Conservation (phyloP, 2,329 filamentous ascomycete genomes). For the Aspergillus nomiae region DNA sequence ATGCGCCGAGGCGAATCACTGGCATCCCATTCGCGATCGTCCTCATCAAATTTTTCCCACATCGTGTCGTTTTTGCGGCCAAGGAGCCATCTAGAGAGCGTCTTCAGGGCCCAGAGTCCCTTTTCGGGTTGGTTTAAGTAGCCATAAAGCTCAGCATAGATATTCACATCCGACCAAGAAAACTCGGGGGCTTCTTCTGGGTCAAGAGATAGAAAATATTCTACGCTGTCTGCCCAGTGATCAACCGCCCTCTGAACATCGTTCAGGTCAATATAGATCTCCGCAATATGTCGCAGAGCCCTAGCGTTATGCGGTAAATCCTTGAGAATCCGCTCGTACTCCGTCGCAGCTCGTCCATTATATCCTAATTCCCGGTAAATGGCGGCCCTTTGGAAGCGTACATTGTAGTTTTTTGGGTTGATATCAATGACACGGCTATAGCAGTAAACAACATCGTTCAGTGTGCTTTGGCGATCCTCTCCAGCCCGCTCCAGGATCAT, state of each 20-base stretch:
- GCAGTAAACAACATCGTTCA: constrained; percentile 56
- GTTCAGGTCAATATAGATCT: constrained; percentile 56
- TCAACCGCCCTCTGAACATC: constrained; percentile 52
- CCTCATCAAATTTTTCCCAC: constrained; percentile 72
- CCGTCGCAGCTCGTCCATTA: constrained; percentile 49
- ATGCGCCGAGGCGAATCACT: constrained; percentile 68
- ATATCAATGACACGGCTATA: constrained; percentile 57
- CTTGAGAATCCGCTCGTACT: constrained; percentile 58
- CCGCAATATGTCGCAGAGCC: constrained; percentile 58
- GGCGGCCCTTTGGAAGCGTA: constrained; percentile 58
- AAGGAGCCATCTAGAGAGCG: constrained; percentile 77
- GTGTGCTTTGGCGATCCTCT: constrained; percentile 43
- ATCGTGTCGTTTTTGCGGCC: constrained; percentile 71
- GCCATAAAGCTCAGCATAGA: constrained; percentile 80
- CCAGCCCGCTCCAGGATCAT: constrained; percentile 54
- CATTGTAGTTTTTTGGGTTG: constrained; percentile 54
- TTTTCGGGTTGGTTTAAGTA: constrained; percentile 63
- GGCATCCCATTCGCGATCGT: constrained; percentile 89
- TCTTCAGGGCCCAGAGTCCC: constrained; percentile 70
- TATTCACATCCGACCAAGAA: constrained; percentile 80
- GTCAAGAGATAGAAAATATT: constrained; percentile 49
- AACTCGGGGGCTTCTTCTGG: constrained; percentile 50
- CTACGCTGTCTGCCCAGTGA: constrained; percentile 56
- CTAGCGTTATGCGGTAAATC: constrained; percentile 56
- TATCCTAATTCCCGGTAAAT: constrained; percentile 55